Evolutionary conservation across 495 filamentous ascomycete genomes (phyloP), one percentile per base, ranked within the genome.

Genomic region (Trypethelium eluteriae): DNA sequence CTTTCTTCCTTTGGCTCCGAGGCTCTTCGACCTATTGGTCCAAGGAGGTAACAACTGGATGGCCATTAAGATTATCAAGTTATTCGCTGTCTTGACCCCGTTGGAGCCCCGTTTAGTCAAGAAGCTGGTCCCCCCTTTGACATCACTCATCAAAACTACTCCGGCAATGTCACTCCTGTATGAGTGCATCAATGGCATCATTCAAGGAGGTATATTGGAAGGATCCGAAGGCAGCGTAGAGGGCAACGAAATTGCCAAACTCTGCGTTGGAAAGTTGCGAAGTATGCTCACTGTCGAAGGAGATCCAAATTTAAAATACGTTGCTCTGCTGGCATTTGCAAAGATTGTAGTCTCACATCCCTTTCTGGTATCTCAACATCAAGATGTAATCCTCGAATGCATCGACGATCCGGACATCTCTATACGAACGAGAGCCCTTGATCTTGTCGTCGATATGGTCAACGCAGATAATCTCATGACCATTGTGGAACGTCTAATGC

Each of bases 1-100:
- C 74, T 98, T 98, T 70, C 82, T 98, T 2, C 89, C 95, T 7
- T 79, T 98, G 14, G 94, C 94, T 4, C 94, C 95, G 11, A 83
- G 94, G 62, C 79, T 98, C 39, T 98, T 98, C 69, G 91, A 95
- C 64, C 80, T 98, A 11, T 79, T 98, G 10, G 92, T 96, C n/a
- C 89, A 93, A 63, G 85, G 91, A 39, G 89, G 88, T 5, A 98
- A 98, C 74, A 98, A 98, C 77, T 98, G 94, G 94, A 98, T 98
- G 93, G 93, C 92, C 39, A 98, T 98, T 73, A 98, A 98, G 72
- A 85, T 98, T 64, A 98, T 98, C 73, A 98, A 98, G 75, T 83
- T 98, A 90, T 98, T 98, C 83, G 93, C 94, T 46, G 96, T 89
- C 16, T 81, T 98, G 69, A 98, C 92, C 2, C 94, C 94, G 0